Percentiles rank a stretch among this genome's conserved stretches.
Conservation (phyloP, 2,329 filamentous ascomycete genomes). For the Penicillium sp. region DNA sequence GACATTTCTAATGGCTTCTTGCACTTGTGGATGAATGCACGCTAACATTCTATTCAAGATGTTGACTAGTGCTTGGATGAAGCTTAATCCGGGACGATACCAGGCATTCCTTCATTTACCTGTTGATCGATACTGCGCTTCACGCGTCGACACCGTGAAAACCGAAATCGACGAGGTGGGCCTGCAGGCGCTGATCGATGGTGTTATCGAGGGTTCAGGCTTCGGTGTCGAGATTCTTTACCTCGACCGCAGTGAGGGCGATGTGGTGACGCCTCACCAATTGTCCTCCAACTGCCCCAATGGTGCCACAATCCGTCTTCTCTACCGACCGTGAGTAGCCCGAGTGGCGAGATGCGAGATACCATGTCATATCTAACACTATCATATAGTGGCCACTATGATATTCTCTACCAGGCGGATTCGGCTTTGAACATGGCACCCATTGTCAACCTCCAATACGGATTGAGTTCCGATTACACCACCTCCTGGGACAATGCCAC, state of each 20-base stretch:
- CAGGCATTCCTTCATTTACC: conserved; percentile 68
- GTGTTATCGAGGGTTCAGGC: conserved; percentile 75
- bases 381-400: conserved; percentile 74
- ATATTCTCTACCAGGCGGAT: conserved; percentile 78
- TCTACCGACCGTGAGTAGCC: conserved; percentile 64
- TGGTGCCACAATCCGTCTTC: conserved; percentile 67
- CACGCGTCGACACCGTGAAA: conserved; percentile 70
- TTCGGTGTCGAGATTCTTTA: conserved; percentile 87
- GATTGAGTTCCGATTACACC: conserved; percentile 40
- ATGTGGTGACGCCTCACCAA: conserved; percentile 62
- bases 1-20: neutral
- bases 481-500: conserved; percentile 41
- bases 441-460: conserved; percentile 45
- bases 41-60: conserved; percentile 53
- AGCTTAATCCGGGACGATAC: conserved; percentile 69
- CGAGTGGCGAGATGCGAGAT: neutral
- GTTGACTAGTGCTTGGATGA: conserved; percentile 82
- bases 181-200: conserved; percentile 72
- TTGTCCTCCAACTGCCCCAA: conserved; percentile 36
- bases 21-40: neutral
- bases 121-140: conserved; percentile 68
- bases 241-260: conserved; percentile 79
- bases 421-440: conserved; percentile 39
- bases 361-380: conserved; percentile 23
- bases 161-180: conserved; percentile 92